These are phyloP conservation scores for Lipomyces lipofer DNA, from an alignment of 805 yeast genomes.

Conservation along the genomic window DNA sequence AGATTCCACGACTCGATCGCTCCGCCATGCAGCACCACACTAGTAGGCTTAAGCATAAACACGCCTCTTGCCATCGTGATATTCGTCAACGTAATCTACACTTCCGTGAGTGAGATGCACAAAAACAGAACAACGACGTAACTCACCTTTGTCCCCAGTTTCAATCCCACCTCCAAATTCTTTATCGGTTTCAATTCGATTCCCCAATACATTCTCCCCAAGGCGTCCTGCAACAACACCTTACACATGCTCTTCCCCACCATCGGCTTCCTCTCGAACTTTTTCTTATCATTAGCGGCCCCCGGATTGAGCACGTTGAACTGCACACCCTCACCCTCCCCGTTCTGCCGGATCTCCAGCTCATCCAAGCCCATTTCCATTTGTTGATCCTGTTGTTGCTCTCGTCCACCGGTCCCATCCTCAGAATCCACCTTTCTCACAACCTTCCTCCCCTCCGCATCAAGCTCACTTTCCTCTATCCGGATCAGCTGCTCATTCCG, in stretches of 20 bases:
- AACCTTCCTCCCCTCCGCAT: constrained; percentile 5
- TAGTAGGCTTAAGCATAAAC: constrained; percentile 14
- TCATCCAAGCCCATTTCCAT: not conserved
- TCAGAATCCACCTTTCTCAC: constrained; percentile 13
- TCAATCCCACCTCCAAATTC: constrained; percentile 20
- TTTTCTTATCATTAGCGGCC: no score
- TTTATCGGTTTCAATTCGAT: constrained; percentile 18
- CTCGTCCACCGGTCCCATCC: not conserved
- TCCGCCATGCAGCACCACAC: constrained; percentile 21
- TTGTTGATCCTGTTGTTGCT: constrained; percentile 1
- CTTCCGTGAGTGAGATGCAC: not conserved
- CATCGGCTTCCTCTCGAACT: constrained; percentile 2
- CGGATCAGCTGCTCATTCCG: constrained; percentile 13
- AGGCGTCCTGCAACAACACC: constrained; percentile 23
- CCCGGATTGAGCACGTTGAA: not conserved
- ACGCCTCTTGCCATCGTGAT: constrained; percentile 15
- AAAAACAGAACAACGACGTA: no score
- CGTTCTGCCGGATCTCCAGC: not conserved
- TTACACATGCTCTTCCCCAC: constrained; percentile 25
- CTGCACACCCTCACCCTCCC: not conserved
- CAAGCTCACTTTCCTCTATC: constrained; percentile 18
- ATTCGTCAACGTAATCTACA: constrained; percentile 9
- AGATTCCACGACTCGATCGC: constrained; percentile 21
- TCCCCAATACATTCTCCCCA: constrained; percentile 23
- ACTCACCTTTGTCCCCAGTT: constrained; percentile 21